These are phyloP conservation scores for Metarhizium brunneum DNA, from an alignment of 2,329 filamentous ascomycete species.

Conservation along the genomic window DNA sequence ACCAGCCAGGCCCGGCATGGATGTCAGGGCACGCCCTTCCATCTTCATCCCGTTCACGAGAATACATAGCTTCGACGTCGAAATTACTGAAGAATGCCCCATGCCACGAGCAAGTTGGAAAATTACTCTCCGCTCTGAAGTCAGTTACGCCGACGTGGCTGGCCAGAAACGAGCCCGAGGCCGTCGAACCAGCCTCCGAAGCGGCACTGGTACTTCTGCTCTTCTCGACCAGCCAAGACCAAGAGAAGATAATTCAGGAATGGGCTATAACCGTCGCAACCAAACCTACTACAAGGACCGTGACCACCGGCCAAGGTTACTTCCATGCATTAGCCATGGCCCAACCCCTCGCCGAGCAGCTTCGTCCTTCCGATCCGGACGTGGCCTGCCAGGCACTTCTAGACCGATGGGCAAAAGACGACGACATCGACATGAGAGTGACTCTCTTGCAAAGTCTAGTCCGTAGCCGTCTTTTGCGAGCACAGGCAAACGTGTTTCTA, in stretches of 20 bases:
- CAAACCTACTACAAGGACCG: slow-evolving; percentile 22
- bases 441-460: slow-evolving; percentile 47
- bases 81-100: slow-evolving; percentile 8
- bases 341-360: slow-evolving; percentile 28
- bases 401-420: slow-evolving; percentile 42
- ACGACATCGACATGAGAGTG: slow-evolving; percentile 41
- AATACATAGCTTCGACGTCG: slow-evolving; percentile 14
- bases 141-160: slow-evolving; percentile 36
- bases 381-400: slow-evolving; percentile 36
- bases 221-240: slow-evolving; percentile 27
- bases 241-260: slow-evolving; percentile 28
- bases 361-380: slow-evolving; percentile 11
- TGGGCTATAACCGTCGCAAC: slow-evolving; percentile 37
- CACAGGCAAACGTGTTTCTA: slow-evolving; percentile 32
- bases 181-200: slow-evolving; percentile 37
- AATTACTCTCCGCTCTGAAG: slow-evolving; percentile 17
- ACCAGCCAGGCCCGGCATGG: slow-evolving; percentile 5
- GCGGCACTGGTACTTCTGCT: slow-evolving; percentile 42
- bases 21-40: slow-evolving; percentile 16
- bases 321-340: slow-evolving; percentile 44
- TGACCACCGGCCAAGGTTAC: slow-evolving; percentile 36
- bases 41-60: slow-evolving; percentile 10
- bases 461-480: slow-evolving; percentile 33
- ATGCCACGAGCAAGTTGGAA: slow-evolving; percentile 7
- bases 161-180: slow-evolving; percentile 38